Conservation (phyloP, 495 filamentous ascomycete genomes). For the Penicillium paxilli region DNA sequence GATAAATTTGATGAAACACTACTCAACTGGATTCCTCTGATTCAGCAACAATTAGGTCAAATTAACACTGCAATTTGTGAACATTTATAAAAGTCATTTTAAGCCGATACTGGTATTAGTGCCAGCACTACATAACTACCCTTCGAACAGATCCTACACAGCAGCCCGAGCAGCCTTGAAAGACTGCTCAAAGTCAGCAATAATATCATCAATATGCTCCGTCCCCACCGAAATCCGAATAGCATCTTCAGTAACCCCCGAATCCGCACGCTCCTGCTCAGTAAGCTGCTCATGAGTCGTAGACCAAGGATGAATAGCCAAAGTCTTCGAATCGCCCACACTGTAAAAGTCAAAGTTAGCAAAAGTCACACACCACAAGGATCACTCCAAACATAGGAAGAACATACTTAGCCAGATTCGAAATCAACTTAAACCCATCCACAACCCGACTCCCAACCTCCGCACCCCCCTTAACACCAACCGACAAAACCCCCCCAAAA, state of each 20-base stretch:
- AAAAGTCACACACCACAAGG: constrained; percentile 3
- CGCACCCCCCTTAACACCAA: constrained; percentile 89
- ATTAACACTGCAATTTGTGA: no score
- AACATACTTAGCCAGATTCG: constrained; percentile 80
- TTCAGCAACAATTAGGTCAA: no score
- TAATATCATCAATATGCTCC: constrained; percentile 98
- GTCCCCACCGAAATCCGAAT: constrained; percentile 97
- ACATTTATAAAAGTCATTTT: no score
- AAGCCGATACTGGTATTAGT: no score
- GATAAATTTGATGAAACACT: no score
- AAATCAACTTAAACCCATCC: constrained; percentile 92
- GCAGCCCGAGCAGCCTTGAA: constrained; percentile 60
- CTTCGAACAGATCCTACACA: constrained; percentile 21
- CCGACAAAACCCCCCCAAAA: constrained; percentile 88
- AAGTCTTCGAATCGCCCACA: constrained; percentile 74
- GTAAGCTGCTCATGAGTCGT: constrained; percentile 95
- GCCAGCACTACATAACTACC: constrained; percentile 17
- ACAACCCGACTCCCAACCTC: constrained; percentile 82
- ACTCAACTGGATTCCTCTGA: no score
- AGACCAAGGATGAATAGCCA: constrained; percentile 95
- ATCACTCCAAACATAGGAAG: neutral
- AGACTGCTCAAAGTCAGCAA: constrained; percentile 92
- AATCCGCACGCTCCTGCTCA: constrained; percentile 77
- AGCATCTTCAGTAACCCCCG: constrained; percentile 87
- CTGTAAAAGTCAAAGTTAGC: constrained; percentile 34